Conservation (phyloP, 2,329 filamentous ascomycete species). For the Monosporascus sp. region DNA sequence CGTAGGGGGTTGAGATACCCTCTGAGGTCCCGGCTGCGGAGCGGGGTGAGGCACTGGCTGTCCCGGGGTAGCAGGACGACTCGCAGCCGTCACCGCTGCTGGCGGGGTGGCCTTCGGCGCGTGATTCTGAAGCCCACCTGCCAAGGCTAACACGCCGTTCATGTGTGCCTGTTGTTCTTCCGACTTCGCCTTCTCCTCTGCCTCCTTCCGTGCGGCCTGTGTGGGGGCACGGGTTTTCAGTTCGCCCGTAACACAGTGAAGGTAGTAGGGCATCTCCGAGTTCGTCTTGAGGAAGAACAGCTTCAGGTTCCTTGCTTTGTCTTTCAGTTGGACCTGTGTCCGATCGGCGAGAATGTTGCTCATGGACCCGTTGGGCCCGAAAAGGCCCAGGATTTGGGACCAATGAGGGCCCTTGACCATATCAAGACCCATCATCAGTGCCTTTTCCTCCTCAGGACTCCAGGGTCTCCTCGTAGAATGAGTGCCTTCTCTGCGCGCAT, state of each 20-base stretch:
- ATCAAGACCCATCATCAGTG: conserved; percentile 81
- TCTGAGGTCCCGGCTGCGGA: conserved; percentile 18
- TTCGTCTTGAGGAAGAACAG: conserved; percentile 89
- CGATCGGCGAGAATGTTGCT: conserved; percentile 81
- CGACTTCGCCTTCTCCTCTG: conserved; percentile 57
- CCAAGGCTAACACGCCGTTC: conserved; percentile 55
- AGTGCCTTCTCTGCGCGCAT: conserved; percentile 50
- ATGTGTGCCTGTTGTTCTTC: conserved; percentile 56
- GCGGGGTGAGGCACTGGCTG: conserved; percentile 13
- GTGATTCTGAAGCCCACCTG: conserved; percentile 43
- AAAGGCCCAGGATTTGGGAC: conserved; percentile 84
- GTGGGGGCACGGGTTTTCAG: conserved; percentile 78
- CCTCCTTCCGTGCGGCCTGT: conserved; percentile 64
- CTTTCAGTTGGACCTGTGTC: conserved; percentile 87
- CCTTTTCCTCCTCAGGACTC: conserved; percentile 85
- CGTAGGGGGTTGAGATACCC: conserved; percentile 12
- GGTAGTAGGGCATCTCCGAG: conserved; percentile 82
- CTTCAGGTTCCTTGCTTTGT: conserved; percentile 86
- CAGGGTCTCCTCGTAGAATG: conserved; percentile 70
- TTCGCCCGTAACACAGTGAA: conserved; percentile 84
- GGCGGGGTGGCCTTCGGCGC: conserved; percentile 16
- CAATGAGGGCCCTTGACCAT: conserved; percentile 87
- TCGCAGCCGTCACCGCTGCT: conserved; percentile 8
- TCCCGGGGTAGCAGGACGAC: conserved; percentile 15
- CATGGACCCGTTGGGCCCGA: conserved; percentile 72